Conservation (phyloP, 306 rosid species). For the Fagus crenata region DNA sequence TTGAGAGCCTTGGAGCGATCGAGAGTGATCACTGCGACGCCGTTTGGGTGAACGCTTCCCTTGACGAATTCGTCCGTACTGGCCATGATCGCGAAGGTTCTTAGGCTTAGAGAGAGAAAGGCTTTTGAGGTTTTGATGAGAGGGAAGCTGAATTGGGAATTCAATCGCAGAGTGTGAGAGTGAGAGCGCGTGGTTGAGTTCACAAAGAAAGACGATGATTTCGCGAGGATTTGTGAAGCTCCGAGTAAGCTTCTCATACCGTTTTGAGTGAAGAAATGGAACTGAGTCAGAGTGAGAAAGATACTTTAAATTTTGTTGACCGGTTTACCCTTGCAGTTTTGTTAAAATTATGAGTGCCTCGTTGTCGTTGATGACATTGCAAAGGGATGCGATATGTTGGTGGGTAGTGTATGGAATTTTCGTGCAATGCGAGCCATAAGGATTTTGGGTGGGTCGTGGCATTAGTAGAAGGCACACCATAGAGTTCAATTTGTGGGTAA, state of each 20-base stretch:
- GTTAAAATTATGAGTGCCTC: too few relatives aligned
- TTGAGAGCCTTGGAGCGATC: slow-evolving; percentile 99
- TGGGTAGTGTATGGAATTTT: too few relatives aligned
- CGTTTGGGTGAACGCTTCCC: slow-evolving; percentile 72
- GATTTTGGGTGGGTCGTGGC: too few relatives aligned
- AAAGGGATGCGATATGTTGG: too few relatives aligned
- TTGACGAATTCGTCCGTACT: slow-evolving; percentile 67
- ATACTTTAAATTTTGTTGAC: background rate
- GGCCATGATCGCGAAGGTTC: slow-evolving; percentile 73
- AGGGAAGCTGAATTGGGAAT: slow-evolving; percentile 19
- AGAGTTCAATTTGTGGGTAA: too few relatives aligned
- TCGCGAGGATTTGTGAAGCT: slow-evolving; percentile 39
- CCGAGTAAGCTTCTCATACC: slow-evolving; percentile 49
- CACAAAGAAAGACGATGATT: slow-evolving; percentile 22
- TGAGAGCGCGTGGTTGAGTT: slow-evolving; percentile 2
- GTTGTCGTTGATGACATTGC: too few relatives aligned
- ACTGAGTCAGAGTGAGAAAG: background rate
- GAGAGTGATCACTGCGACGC: slow-evolving; percentile 88
- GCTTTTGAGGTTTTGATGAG: slow-evolving; percentile 29
- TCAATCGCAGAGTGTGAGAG: slow-evolving; percentile 15
- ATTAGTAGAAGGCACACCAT: too few relatives aligned
- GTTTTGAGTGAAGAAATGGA: background rate
- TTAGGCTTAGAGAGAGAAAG: slow-evolving; percentile 41
- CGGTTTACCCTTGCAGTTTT: too few relatives aligned
- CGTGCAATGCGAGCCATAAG: too few relatives aligned